Evolutionary conservation across 2,329 filamentous ascomycete genomes (phyloP).

Genomic region (Arthrobotrys sinensis): DNA sequence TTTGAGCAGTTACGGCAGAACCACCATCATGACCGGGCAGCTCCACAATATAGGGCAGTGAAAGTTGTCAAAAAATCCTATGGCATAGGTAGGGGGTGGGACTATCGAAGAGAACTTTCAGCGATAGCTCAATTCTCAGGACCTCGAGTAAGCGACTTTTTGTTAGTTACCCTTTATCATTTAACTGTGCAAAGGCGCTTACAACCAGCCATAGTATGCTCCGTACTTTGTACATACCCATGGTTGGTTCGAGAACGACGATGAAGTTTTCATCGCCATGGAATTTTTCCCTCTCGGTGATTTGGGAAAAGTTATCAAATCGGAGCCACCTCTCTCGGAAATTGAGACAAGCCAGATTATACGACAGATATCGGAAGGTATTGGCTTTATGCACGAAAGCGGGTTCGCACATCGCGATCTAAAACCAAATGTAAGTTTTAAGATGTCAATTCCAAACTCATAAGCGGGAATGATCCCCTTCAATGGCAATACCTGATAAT

Average conservation of each 20-base stretch:
- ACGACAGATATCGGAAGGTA: slow-evolving; percentile 24
- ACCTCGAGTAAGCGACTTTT: slow-evolving; percentile 1
- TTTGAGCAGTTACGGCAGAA: slow-evolving; percentile 4
- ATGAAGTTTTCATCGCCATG: slow-evolving; percentile 62
- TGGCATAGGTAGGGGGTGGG: slow-evolving; percentile 6
- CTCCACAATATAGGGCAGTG: slow-evolving; percentile 2
- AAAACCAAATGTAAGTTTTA: slow-evolving; percentile 37
- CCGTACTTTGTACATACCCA: slow-evolving; percentile 57
- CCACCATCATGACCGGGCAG: neutral
- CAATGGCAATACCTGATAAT: neutral
- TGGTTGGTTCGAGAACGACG: slow-evolving; percentile 62
- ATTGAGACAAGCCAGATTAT: slow-evolving; percentile 20
- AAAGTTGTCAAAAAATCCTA: slow-evolving; percentile 12
- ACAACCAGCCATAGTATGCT: slow-evolving; percentile 19
- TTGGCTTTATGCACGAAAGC: slow-evolving; percentile 37
- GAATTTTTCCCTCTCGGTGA: slow-evolving; percentile 63
- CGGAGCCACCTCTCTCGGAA: slow-evolving; percentile 32
- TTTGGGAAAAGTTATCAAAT: slow-evolving; percentile 63
- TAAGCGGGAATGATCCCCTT: neutral
- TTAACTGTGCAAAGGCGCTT: neutral
- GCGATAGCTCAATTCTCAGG: slow-evolving; percentile 21
- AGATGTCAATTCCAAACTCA: slow-evolving; percentile 6
- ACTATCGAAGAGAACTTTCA: slow-evolving; percentile 14
- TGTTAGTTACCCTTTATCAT: neutral
- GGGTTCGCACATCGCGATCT: slow-evolving; percentile 40